Evolutionary conservation across 2,329 filamentous ascomycete genomes (phyloP), one percentile per base, ranked within the genome.

Genomic region (Cryphonectria japonica): DNA sequence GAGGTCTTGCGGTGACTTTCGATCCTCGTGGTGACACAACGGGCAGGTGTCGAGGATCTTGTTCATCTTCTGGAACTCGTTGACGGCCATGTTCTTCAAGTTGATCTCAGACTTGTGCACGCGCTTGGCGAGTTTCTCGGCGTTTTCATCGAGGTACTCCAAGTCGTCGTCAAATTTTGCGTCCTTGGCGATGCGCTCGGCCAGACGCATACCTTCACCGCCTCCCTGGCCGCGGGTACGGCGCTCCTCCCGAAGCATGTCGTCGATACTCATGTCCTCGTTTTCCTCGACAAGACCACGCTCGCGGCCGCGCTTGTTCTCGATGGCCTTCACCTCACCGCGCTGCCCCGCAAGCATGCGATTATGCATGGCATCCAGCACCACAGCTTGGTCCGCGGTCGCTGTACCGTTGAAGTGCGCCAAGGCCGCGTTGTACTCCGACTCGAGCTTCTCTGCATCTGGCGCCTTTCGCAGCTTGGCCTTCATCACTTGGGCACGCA

Each of bases 131-230:
- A 99, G 89, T 81, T 95, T 97, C 67, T 90, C 88, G 22, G 96
- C 96, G 78, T 99, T 98, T 76, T 98, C 96, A 79, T 99, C 95
- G 86, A 98, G 92, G 82, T 99, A 99, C 68, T 99, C 95, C 37
- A 99, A 89, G 79, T 97, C 92, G 77, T 97, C 90, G 83, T 94
- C 91, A 79, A 97, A 99, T 78, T 95, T 97, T 65, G 83, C 88
- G 80, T 99, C 96, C 79, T 97, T 97, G 68, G 95, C 93, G 75
- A 99, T 99, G 72, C 95, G 90, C 79, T 98, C 95, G 2, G 96
- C 96, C 43, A 98, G 88, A 4, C 93, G 89, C 76, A 91, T 85
- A 0, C 93, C 93, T 78, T 98, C 95, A 68, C 94, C 94, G 59
- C 93, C 93, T 4, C 85, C 84, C 77, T 93, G 90, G 22, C 91